A percentile compares a stretch with the other conserved stretches of the same genome.
phyloP scores from a whole-genome alignment of 202 grass and related monocot species.

The Zoysia matrella region DNA sequence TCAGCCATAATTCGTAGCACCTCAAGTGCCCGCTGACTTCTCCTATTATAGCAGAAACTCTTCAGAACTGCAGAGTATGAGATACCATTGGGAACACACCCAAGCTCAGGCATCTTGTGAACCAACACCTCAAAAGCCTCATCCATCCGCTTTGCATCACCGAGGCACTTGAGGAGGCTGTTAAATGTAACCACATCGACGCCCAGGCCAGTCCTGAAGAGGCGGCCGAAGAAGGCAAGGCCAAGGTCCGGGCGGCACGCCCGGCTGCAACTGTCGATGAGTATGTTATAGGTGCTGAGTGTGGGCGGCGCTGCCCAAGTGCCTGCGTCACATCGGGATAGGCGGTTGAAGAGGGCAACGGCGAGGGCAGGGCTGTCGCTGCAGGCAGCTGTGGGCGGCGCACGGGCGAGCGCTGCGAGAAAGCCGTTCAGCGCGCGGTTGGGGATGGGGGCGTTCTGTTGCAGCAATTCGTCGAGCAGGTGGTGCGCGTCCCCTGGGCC shows the following conservation, averaged over 20 bases:
- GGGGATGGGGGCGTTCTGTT: fast-evolving
- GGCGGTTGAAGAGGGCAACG: background rate
- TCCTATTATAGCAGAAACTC: background rate
- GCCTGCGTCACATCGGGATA: background rate
- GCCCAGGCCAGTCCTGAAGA: background rate
- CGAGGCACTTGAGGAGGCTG: background rate
- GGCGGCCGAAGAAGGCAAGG: background rate
- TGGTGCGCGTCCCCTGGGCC: background rate
- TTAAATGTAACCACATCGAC: background rate
- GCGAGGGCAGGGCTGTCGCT: background rate
- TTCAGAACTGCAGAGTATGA: background rate
- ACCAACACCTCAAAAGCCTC: background rate
- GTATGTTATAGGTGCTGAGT: background rate
- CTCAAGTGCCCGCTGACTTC: background rate
- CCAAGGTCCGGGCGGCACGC: background rate
- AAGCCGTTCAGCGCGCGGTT: background rate
- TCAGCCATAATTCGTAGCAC: background rate
- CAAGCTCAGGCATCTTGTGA: slow-evolving; percentile 7
- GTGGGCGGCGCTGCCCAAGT: too few species aligned
- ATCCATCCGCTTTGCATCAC: background rate
- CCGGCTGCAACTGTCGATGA: background rate
- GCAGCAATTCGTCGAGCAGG: slow-evolving; percentile 21
- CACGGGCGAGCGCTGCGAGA: background rate
- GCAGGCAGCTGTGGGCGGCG: too few species aligned
- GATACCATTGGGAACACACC: background rate